A percentile compares a stretch with the other conserved stretches of the same genome.
These are phyloP conservation scores for Ananas comosus DNA, from an alignment of 176 grass and related monocot species.

Conservation along the genomic window DNA sequence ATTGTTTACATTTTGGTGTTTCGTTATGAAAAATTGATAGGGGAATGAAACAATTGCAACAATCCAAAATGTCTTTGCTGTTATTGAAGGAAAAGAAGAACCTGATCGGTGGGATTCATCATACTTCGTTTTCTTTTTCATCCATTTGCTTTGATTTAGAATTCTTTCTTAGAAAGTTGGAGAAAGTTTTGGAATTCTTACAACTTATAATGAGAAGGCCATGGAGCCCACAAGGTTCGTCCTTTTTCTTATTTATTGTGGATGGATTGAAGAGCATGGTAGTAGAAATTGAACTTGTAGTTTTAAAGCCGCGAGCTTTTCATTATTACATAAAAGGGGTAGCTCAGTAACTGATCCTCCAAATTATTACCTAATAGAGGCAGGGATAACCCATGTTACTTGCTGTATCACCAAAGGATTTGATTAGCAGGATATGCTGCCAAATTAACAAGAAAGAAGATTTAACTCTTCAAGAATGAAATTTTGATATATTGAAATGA, in stretches of 20 bases:
- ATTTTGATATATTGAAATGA: no score
- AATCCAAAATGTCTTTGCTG: slow-evolving; percentile 83
- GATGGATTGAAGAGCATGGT: not conserved
- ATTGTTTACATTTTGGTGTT: not conserved
- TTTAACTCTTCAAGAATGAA: no score
- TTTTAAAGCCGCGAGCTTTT: no score
- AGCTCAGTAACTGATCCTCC: no score
- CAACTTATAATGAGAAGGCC: not conserved
- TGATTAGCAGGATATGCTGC: no score
- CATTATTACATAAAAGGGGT: no score
- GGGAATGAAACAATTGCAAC: slow-evolving; percentile 74
- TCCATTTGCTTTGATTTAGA: not conserved
- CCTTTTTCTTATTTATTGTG: not conserved
- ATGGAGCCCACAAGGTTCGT: not conserved
- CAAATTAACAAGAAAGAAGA: no score
- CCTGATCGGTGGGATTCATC: slow-evolving; percentile 49
- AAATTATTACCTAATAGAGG: no score
- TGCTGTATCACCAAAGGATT: no score
- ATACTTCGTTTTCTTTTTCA: not conserved
- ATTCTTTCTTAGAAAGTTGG: not conserved
- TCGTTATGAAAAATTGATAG: slow-evolving; percentile 17
- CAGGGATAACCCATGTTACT: no score
- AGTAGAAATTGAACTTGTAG: not conserved
- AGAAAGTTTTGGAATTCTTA: not conserved
- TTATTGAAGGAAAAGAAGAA: slow-evolving; percentile 89